Base-by-base conservation (phyloP, 2,329 filamentous ascomycete genomes). In the Botrytis fabae region DNA sequence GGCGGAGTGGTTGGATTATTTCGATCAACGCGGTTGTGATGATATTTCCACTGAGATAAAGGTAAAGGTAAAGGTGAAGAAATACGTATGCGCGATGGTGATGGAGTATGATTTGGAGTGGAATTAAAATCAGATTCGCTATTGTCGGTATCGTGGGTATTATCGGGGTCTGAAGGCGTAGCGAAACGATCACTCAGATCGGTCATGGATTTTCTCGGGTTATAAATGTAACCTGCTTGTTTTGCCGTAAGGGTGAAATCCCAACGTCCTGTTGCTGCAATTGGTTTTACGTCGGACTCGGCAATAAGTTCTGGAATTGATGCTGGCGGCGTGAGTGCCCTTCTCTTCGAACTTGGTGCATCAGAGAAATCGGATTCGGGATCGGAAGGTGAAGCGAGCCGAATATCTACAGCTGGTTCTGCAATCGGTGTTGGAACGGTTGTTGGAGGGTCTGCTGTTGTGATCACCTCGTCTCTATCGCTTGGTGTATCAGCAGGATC, bases 141-240 rank as follows among this genome's bases (percentile, higher is more conserved):
- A 54, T 68, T 35, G 25, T 68, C 46, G 16, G 16, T 66, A 54
- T 57, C 18, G 38, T 42, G 46, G 35, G 46, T 28, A 57, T 28
- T n/a, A 14, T 68, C 64, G 16, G 46, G 28, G n/a, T 40, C 22
- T 38, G 64, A 68, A 68, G 64, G 8, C 14, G 48, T 20, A 40
- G 64, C 48, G 10, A 54, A 57, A 1, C 35, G 25, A 32, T 28
- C 7, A 9, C 46, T 68, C 25, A 68, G 64, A 28, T 68, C 0
- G 16, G 40, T 57, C 25, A 54, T 40, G 18, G 35, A 68, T 5
- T 57, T 57, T 42, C 25, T 40, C 3, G 46, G 25, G 18, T 57
- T 68, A 18, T 57, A 68, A 14, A 54, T 5, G 25, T 57, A 68
- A 40, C 64, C 64, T 57, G 46, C 64, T 35, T 68, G 14, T 42